These are phyloP conservation scores for Parastagonospora nodorum DNA, from an alignment of 2,329 filamentous ascomycete genomes.

Conservation along the genomic window DNA sequence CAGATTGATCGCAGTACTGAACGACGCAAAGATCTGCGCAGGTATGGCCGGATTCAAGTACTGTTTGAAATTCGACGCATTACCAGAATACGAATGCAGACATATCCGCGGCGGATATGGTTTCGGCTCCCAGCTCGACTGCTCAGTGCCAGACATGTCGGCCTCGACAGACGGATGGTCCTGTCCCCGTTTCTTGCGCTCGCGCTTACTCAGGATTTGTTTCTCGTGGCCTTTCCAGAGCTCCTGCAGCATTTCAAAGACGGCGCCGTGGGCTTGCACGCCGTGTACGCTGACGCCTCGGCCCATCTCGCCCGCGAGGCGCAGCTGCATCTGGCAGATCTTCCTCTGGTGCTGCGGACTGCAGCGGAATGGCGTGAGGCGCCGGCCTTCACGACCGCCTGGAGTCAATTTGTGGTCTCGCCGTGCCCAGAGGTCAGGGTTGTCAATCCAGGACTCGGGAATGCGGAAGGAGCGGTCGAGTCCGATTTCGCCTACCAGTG, in stretches of 20 bases:
- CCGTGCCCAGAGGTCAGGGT: constrained; percentile 37
- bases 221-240: constrained; percentile 75
- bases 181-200: constrained; percentile 49
- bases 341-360: constrained; percentile 69
- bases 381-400: constrained; percentile 71
- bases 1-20: constrained; percentile 84
- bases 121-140: constrained; percentile 43
- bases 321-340: constrained; percentile 71
- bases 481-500: constrained; percentile 77
- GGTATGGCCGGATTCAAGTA: constrained; percentile 77
- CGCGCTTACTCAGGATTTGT: constrained; percentile 63
- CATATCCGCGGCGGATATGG: constrained; percentile 88
- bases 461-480: constrained; percentile 79
- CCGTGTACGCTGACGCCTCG: constrained; percentile 73
- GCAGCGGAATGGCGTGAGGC: constrained; percentile 70
- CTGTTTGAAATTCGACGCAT: constrained; percentile 73
- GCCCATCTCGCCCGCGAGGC: constrained; percentile 69
- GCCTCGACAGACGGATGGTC: constrained; percentile 19
- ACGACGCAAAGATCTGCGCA: constrained; percentile 81
- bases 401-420: constrained; percentile 63
- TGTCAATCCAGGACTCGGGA: constrained; percentile 60
- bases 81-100: constrained; percentile 89
- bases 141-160: constrained; percentile 5
- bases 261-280: constrained; percentile 74
- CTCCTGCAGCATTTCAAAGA: constrained; percentile 68